These are phyloP conservation scores for Abortiporus biennis DNA, from an alignment of 1,284 basidiomycete genomes.

Conservation along the genomic window DNA sequence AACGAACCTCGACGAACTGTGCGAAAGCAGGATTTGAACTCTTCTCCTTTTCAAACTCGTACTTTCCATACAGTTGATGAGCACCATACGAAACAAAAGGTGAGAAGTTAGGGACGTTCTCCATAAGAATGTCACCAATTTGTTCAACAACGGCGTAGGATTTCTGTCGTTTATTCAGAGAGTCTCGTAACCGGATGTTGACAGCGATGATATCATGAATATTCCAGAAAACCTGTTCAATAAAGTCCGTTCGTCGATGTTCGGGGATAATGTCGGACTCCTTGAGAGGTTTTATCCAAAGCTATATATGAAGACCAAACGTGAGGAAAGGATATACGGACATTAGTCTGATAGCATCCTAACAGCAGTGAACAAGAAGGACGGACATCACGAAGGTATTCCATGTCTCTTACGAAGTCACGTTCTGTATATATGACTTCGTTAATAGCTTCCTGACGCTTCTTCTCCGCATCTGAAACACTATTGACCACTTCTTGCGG, in stretches of 20 bases:
- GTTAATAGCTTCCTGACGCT: conserved; percentile 97
- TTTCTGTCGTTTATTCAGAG: conserved; percentile 95
- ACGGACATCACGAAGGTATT: conserved; percentile 92
- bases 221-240: conserved; percentile 98
- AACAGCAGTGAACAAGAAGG: conserved; percentile 3
- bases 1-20: conserved; percentile 86
- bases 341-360: not conserved
- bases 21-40: conserved; percentile 90
- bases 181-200: conserved; percentile 85
- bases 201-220: conserved; percentile 91
- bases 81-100: conserved; percentile 96
- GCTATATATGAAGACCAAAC: conserved; percentile 36
- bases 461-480: conserved; percentile 91
- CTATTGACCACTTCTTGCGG: conserved; percentile 91
- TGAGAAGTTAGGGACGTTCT: conserved; percentile 82
- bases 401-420: conserved; percentile 96
- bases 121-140: conserved; percentile 90
- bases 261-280: conserved; percentile 75
- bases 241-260: conserved; percentile 78
- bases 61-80: conserved; percentile 97
- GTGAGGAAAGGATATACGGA: not conserved
- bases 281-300: conserved; percentile 87
- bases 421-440: conserved; percentile 98
- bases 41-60: conserved; percentile 99
- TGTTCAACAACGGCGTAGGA: conserved; percentile 88